Percentiles rank a stretch among this genome's conserved stretches.
Evolutionary conservation across 495 filamentous ascomycete genomes (phyloP).

Genomic region (Parachaetomium inaequale): DNA sequence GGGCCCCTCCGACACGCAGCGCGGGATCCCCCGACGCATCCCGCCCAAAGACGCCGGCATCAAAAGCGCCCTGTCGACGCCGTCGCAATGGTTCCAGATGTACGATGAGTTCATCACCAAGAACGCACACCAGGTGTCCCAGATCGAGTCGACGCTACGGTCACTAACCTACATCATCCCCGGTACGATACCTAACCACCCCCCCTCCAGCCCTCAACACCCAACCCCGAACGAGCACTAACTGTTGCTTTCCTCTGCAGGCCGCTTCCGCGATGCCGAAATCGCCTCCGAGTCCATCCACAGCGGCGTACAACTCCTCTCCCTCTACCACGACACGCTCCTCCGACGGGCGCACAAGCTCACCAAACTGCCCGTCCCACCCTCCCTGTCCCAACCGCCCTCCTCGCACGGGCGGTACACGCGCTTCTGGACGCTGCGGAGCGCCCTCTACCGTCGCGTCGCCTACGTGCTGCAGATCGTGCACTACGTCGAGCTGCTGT

Average conservation of each 20-base stretch:
- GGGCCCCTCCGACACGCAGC: constrained; percentile 17
- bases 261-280: constrained; percentile 89
- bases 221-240: background rate
- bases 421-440: constrained; percentile 76
- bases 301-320: constrained; percentile 80
- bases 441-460: constrained; percentile 68
- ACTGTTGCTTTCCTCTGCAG: constrained; percentile 39
- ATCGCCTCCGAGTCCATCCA: constrained; percentile 92
- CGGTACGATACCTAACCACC: constrained; percentile 46
- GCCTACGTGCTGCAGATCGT: constrained; percentile 81
- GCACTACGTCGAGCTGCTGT: constrained; percentile 86
- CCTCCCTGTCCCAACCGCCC: constrained; percentile 45
- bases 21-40: background rate
- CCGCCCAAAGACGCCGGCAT: constrained; percentile 3
- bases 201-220: background rate
- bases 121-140: constrained; percentile 84
- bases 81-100: constrained; percentile 70
- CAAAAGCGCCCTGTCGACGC: constrained; percentile 40
- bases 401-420: constrained; percentile 86
- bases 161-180: constrained; percentile 95
- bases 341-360: constrained; percentile 61
- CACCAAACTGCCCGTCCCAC: constrained; percentile 40
- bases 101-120: constrained; percentile 93
- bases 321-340: constrained; percentile 90
- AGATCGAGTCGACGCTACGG: constrained; percentile 88